Conservation (phyloP, 2,329 filamentous ascomycete genomes). For the Alternaria arbusti region DNA sequence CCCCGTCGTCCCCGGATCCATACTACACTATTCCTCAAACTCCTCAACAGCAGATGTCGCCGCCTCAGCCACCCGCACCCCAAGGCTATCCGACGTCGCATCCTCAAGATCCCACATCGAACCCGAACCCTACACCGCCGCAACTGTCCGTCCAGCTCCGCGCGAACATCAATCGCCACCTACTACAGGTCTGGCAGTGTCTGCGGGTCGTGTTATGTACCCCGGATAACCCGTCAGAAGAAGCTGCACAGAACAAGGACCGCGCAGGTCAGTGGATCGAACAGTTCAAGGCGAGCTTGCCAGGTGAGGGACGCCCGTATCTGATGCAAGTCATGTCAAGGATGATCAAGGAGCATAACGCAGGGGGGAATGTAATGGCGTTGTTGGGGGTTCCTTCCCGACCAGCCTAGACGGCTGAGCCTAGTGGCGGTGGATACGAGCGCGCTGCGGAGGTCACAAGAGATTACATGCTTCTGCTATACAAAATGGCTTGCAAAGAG, state of each 20-base stretch:
- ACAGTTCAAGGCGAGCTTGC: not conserved
- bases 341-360: not conserved
- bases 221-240: not conserved
- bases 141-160: not conserved
- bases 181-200: slow-evolving; percentile 2
- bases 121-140: not conserved
- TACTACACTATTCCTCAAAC: not conserved
- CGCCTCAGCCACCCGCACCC: not conserved
- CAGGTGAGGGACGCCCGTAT: not conserved
- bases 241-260: not conserved
- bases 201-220: not conserved
- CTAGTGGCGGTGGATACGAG: not conserved
- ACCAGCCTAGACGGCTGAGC: not conserved
- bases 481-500: not conserved
- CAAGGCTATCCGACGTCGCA: not conserved
- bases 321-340: not conserved
- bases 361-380: slow-evolving; percentile 1
- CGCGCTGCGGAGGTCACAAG: not conserved
- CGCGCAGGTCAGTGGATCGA: not conserved
- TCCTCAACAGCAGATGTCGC: not conserved
- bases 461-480: not conserved
- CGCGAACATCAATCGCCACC: not conserved
- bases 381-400: not conserved
- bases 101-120: not conserved
- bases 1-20: not conserved